Evolutionary conservation across 106 monocot genomes (phyloP).

Genomic region (Dioscorea dumetorum): DNA sequence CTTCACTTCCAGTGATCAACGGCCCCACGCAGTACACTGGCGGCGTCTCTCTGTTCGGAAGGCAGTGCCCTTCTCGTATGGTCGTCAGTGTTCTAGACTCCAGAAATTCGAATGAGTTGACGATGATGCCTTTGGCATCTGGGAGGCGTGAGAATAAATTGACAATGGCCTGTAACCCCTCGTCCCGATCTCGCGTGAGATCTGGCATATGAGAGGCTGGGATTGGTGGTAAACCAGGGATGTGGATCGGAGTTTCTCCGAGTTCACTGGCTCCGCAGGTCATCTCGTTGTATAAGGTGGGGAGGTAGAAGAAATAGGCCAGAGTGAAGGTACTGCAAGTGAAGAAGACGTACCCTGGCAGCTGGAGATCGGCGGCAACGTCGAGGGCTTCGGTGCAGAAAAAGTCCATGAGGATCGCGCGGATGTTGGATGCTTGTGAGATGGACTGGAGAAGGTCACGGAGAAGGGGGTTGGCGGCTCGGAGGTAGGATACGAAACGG

Average conservation of each 20-base stretch:
- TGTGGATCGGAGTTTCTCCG: conserved; percentile 5
- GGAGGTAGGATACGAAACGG: conserved; percentile 7
- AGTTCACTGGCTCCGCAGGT: conserved; percentile 5
- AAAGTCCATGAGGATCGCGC: conserved; percentile 24
- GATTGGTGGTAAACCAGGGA: conserved; percentile 27
- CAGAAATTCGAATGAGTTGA: conserved; percentile 47
- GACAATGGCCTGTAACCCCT: conserved; percentile 2
- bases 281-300: neutral
- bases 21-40: conserved; percentile 29
- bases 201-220: conserved; percentile 22
- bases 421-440: conserved; percentile 2
- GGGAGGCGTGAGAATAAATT: neutral
- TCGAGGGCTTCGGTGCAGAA: conserved; percentile 30
- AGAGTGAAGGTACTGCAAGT: conserved; percentile 15
- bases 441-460: conserved; percentile 1
- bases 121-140: conserved; percentile 21
- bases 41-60: conserved; percentile 14
- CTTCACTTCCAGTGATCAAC: neutral
- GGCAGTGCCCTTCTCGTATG: conserved; percentile 17
- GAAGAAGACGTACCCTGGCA: conserved; percentile 37
- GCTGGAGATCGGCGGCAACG: conserved; percentile 21
- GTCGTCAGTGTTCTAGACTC: conserved; percentile 26
- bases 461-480: conserved; percentile 5
- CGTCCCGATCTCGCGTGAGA: conserved; percentile 12
- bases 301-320: conserved; percentile 26